Evolutionary conservation across 257 asterid species (phyloP), one percentile per base, ranked within the genome.

Genomic region (Anisodus acutangulus): DNA sequence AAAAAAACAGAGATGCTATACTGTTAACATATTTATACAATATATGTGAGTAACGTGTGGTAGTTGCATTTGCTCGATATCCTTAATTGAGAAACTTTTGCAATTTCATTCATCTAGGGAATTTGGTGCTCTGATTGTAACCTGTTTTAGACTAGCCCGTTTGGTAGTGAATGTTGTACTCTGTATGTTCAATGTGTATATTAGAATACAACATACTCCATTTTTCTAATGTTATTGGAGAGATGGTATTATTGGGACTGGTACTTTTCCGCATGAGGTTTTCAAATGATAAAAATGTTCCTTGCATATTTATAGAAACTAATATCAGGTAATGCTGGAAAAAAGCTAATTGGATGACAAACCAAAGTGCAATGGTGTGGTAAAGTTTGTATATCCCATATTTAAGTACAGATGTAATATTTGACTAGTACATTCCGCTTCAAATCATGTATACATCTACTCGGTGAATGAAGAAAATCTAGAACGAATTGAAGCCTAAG

Each of bases 121-220:
- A 74, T 49, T 74, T 74, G 81, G 81, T 74, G 13, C 45, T 74
- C n/a, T 74, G 62, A 1, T 74, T 49, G 62, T n/a, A 49, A 22
- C 10, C 1, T 49, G 43, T 49, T 74, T 22, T 49, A 47, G 81
- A 74, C 13, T 49, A 22, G 59, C 60, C 22, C 81, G 49, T 74
- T 49, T 74, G n/a, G 62, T 22, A 22, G 79, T 16, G 31, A 74
- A 49, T 74, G 43, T 49, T 22, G 43, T 19, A 45, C 60, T 74
- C 60, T 49, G 41, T 74, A 74, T 47, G 43, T 74, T 12, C 45
- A 67, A 31, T 67, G 22, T 35, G 47, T 66, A 12, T 66, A 31
- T 13, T 47, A 74, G 60, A 74, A 26, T 51, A 54, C 57, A 51
- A 54, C 45, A 74, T 49, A 51, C 81, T 26, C 60, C 10, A 7